phyloP scores from a whole-genome alignment of 805 yeast species.

The Lipomyces orientalis region DNA sequence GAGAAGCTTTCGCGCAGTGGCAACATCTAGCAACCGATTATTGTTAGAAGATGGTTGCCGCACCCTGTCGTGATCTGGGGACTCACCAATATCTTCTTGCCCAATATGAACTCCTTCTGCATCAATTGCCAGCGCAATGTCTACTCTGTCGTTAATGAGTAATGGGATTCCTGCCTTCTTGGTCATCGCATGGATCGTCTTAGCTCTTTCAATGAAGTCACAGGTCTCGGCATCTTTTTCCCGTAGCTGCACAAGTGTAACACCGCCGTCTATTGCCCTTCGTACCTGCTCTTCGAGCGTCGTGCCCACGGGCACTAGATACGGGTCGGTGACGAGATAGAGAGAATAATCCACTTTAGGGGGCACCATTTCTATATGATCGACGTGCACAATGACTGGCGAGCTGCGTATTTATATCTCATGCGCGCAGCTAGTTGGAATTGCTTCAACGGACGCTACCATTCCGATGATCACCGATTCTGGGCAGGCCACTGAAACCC shows the following conservation, averaged over 20 bases:
- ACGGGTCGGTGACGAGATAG: slow-evolving; percentile 81
- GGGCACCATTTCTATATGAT: slow-evolving; percentile 17
- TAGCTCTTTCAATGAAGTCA: slow-evolving; percentile 68
- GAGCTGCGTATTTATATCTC: not conserved
- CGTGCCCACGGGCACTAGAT: slow-evolving; percentile 67
- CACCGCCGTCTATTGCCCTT: slow-evolving; percentile 71
- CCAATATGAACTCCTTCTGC: slow-evolving; percentile 95
- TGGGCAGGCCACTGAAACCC: not conserved
- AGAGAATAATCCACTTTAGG: slow-evolving; percentile 58
- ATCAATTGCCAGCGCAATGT: slow-evolving; percentile 85
- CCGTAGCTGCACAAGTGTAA: slow-evolving; percentile 79
- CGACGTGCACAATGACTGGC: too few species aligned
- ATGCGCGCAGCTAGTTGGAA: not conserved
- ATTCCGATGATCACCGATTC: too few species aligned
- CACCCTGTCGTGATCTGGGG: not conserved
- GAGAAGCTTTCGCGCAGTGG: slow-evolving; percentile 61
- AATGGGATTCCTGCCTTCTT: slow-evolving; percentile 67
- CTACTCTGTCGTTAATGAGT: slow-evolving; percentile 84
- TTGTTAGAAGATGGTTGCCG: slow-evolving; percentile 3
- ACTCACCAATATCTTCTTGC: slow-evolving; percentile 75
- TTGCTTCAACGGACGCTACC: not conserved
- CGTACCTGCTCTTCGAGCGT: slow-evolving; percentile 64
- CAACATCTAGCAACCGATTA: slow-evolving; percentile 45
- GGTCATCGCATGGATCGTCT: slow-evolving; percentile 65
- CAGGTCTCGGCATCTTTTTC: slow-evolving; percentile 76